Evolutionary conservation across 2,329 filamentous ascomycete species (phyloP).

Genomic region (Neurospora sp.): DNA sequence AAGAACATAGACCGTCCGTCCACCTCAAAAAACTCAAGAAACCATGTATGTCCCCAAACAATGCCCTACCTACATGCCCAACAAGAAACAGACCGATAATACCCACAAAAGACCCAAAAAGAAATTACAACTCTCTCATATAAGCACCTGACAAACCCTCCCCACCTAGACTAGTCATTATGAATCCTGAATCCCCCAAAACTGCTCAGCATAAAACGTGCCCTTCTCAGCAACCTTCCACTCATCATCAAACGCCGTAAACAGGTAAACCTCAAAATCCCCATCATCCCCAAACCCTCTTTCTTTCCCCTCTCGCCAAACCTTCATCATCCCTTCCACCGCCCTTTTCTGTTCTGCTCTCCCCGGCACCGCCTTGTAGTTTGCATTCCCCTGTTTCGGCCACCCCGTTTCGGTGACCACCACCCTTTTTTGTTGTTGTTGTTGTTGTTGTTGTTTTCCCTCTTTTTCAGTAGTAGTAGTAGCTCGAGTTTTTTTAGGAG

Average conservation of each 20-base stretch:
- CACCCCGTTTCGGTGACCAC: constrained; percentile 79
- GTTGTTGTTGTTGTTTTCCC: too few relatives aligned
- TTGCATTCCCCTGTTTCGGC: constrained; percentile 59
- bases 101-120: neutral
- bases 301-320: constrained; percentile 39
- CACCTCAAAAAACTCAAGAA: neutral
- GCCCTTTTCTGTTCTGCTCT: constrained; percentile 56
- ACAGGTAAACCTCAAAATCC: constrained; percentile 42
- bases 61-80: neutral
- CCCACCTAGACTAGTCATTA: neutral
- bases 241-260: constrained; percentile 67
- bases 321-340: constrained; percentile 50
- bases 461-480: too few relatives aligned
- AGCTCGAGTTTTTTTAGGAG: constrained; percentile 7
- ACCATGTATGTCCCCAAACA: neutral
- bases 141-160: too few relatives aligned
- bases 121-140: too few relatives aligned
- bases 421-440: constrained; percentile 39
- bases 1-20: neutral
- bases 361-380: constrained; percentile 60
- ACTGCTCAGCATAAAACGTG: constrained; percentile 64
- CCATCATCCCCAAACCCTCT: constrained; percentile 30
- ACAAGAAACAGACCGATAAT: neutral
- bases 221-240: constrained; percentile 60
- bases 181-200: constrained; percentile 57